Base-by-base conservation (phyloP, 2,329 filamentous ascomycete genomes). In the Tolypocladium tropicale region DNA sequence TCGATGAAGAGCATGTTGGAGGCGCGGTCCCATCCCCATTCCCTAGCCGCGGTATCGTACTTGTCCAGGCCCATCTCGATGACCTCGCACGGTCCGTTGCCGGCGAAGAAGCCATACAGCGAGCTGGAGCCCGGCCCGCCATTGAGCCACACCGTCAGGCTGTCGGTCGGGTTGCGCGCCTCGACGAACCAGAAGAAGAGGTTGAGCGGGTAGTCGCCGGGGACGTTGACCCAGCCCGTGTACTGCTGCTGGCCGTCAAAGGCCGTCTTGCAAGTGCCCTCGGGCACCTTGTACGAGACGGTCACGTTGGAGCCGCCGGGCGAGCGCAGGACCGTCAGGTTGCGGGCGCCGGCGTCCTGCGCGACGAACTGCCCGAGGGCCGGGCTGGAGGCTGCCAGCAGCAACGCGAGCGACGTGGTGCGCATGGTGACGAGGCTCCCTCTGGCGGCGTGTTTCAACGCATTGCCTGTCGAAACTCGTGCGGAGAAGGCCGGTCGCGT, bases 201-300 rank as follows among this genome's bases (percentile, higher is more conserved):
- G 60, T 77, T 81, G 48, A 78, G 78, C 21, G 76, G 70, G 61
- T 76, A 81, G 32, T 73, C 69, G 49, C 76, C 83, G 6, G 83
- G 82, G 6, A 89, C 70, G 54, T 72, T 78, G 56, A 89, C 81
- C 78, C 87, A 89, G 64, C 86, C 86, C 4, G 84, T 82, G 65
- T 85, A 88, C 67, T 89, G 86, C 67, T 84, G 79, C 68, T 90
- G 86, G 1, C 74, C 75, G 49, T 76, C 66, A 63, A 87, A 88
- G 9, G 80, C 81, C 1, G 86, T 89, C 51, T 74, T 78, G 68
- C 87, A 90, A 14, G 79, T 84, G 50, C 80, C 82, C 9, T 74
- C 68, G 5, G 80, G 77, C 37, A 77, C 72, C 64, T 86, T 89
- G 75, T 86, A 90, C 55, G 81, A 80, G 65, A 90, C 81, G 57